These are phyloP conservation scores for Phragmites australis DNA, from an alignment of 176 grass and related monocot genomes.

Conservation along the genomic window DNA sequence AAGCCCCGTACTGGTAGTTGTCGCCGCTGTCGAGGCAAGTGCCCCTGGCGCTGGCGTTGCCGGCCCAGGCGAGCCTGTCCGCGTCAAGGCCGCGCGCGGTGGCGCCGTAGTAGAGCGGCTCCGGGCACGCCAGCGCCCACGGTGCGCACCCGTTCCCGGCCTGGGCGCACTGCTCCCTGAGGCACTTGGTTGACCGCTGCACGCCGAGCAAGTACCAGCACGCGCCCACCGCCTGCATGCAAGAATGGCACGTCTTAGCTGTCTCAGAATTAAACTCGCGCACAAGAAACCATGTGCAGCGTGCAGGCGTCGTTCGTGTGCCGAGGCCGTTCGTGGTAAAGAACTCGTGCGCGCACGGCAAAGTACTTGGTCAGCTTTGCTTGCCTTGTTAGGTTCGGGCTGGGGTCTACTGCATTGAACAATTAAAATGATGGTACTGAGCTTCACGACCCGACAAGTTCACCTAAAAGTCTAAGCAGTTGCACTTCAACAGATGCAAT, in stretches of 20 bases:
- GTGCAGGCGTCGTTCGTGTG: background rate
- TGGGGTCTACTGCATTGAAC: background rate
- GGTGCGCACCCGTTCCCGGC: conserved; percentile 45
- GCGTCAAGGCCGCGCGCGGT: background rate
- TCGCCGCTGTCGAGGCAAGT: conserved; percentile 55
- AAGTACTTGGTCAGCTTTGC: background rate
- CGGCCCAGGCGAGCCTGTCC: conserved; percentile 55
- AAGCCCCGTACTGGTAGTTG: conserved; percentile 73
- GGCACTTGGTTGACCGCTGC: conserved; percentile 78
- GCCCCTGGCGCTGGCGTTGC: conserved; percentile 45
- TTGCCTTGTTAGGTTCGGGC: background rate
- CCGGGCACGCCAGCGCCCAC: conserved; percentile 46
- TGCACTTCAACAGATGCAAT: background rate
- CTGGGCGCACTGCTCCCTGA: conserved; percentile 53
- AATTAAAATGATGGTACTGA: background rate
- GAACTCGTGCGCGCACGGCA: background rate
- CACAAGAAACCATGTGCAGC: background rate
- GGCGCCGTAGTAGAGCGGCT: conserved; percentile 65
- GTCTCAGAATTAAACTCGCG: background rate
- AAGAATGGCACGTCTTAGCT: background rate
- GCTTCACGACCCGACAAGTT: background rate
- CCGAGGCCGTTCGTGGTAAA: background rate
- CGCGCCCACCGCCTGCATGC: conserved; percentile 66
- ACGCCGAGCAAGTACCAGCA: conserved; percentile 94
- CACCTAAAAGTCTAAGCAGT: background rate